Evolutionary conservation across 495 filamentous ascomycete species (phyloP), one percentile per base, ranked within the genome.

Genomic region (Daldinia childiae): DNA sequence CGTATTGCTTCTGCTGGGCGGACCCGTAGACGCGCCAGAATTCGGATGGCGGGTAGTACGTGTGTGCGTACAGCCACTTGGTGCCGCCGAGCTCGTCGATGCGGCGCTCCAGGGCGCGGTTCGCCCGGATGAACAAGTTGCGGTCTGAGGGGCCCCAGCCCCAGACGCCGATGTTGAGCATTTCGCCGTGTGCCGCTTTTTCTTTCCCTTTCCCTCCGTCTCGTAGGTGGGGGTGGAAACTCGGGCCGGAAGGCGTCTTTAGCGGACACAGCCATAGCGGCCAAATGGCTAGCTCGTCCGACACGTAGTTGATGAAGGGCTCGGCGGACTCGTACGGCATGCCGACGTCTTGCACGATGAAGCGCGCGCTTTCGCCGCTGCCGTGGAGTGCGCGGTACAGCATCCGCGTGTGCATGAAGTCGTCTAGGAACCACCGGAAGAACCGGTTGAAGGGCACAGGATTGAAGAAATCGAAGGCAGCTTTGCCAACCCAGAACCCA

Each of bases 81-180:
- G 84, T 86, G 7, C 92, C 92, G 15, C 89, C 87, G 2, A 94
- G 82, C 61, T 87, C 86, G 12, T 79, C 81, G 8, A 94, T 82
- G 60, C 88, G 88, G 0, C 75, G 69, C 77, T 95, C 92, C 7
- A 95, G 78, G 15, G 83, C 83, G 4, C 88, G 83, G 78, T 94
- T 93, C 61, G 84, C 85, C 0, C 70, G 64, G 6, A 92, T 77
- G 69, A 86, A 86, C 30, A 79, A 74, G 6, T 61, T 69, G 14
- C 75, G 78, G 32, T 81, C 62, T 6, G 69, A 51, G 0, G 84
- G 84, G 14, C 84, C 84, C 76, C 79, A 83, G 6, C 86, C 86
- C 85, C 86, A 88, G 1, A 88, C 79, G 17, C 86, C 86, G 14
- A 88, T 77, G 68, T 88, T 88, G 38, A 88, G 78, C 83, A 87